These are phyloP conservation scores for Aureobasidium sp. DNA, from an alignment of 2,329 filamentous ascomycete genomes.

Conservation along the genomic window DNA sequence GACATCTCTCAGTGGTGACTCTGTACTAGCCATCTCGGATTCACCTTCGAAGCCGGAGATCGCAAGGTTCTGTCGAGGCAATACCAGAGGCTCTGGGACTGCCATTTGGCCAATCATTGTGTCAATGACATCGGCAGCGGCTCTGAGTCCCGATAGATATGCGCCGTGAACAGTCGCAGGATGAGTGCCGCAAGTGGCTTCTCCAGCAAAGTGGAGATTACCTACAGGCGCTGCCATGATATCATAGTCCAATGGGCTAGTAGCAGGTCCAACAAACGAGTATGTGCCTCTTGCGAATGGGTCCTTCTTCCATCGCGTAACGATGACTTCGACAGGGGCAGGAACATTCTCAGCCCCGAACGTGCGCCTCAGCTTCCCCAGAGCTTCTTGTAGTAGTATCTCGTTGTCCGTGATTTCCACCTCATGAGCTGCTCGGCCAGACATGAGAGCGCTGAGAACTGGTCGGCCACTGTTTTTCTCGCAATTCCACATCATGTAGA, in stretches of 20 bases:
- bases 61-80: conserved; percentile 48
- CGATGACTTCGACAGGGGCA: conserved; percentile 72
- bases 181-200: conserved; percentile 92
- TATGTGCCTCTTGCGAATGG: conserved; percentile 91
- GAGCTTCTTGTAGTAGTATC: conserved; percentile 73
- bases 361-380: conserved; percentile 66
- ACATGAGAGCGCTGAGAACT: conserved; percentile 87
- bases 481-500: conserved; percentile 97
- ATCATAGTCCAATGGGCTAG: conserved; percentile 84
- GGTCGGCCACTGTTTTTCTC: conserved; percentile 80
- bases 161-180: conserved; percentile 96
- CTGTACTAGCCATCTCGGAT: not conserved
- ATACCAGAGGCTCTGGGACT: conserved; percentile 67
- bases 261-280: conserved; percentile 80
- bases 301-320: conserved; percentile 90
- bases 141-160: conserved; percentile 86
- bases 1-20: not conserved
- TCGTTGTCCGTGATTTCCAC: conserved; percentile 72
- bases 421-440: conserved; percentile 84
- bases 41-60: conserved; percentile 29
- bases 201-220: conserved; percentile 89
- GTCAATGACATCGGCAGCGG: conserved; percentile 78
- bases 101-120: conserved; percentile 73
- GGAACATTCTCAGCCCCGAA: conserved; percentile 61
- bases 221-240: conserved; percentile 77